Evolutionary conservation across 208 protist genomes (phyloP).

Genomic region (Trypanosoma lewisi): DNA sequence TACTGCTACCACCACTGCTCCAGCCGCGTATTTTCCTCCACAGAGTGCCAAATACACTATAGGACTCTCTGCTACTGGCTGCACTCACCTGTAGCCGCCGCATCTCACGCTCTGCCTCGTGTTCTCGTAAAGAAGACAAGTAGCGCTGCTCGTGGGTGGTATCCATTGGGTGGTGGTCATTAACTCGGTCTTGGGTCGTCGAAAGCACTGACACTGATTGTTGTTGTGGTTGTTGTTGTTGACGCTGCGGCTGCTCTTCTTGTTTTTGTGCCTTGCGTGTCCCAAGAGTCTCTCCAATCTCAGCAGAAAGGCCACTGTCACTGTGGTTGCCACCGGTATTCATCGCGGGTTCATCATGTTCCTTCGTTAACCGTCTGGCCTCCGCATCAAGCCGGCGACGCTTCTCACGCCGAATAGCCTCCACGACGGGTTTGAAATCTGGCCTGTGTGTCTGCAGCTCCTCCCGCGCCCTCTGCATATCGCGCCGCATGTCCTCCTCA

Average conservation of each 20-base stretch:
- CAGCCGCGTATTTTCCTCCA: constrained; percentile 18
- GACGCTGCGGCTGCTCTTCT: neutral
- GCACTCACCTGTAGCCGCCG: constrained; percentile 25
- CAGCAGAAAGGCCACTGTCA: neutral
- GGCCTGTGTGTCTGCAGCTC: constrained; percentile 48
- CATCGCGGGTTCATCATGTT: neutral
- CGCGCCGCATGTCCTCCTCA: constrained; percentile 25
- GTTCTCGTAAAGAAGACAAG: constrained; percentile 21
- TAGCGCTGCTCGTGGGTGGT: constrained; percentile 53
- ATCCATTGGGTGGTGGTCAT: constrained; percentile 71
- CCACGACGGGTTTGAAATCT: constrained; percentile 58
- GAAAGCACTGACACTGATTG: too few relatives aligned
- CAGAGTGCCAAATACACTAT: constrained; percentile 12
- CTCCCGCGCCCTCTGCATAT: constrained; percentile 39
- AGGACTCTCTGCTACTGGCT: neutral
- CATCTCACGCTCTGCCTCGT: constrained; percentile 42
- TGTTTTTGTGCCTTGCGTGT: neutral
- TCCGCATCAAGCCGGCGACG: constrained; percentile 27
- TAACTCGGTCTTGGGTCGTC: neutral
- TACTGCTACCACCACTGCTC: too few relatives aligned
- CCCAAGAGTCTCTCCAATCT: neutral
- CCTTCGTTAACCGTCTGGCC: neutral
- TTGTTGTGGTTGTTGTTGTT: neutral
- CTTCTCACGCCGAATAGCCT: constrained; percentile 48
- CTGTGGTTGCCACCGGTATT: neutral